phyloP scores from a whole-genome alignment of 768 basidiomycete genomes.

The Trametes meyenii region DNA sequence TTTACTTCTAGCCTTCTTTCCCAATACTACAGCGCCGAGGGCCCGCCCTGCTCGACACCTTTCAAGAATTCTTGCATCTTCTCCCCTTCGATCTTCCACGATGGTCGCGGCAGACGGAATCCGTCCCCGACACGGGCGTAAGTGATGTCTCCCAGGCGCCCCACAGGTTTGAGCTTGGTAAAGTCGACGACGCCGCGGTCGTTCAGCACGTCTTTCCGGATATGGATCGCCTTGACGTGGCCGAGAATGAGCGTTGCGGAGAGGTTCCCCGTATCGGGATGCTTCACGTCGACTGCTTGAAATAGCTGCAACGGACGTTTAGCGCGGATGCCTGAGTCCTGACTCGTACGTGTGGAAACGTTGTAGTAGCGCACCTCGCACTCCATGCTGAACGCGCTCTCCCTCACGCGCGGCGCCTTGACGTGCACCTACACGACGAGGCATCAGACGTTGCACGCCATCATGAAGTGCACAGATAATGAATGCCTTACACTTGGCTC shows the following conservation, averaged over 20 bases:
- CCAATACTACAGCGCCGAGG: slow-evolving; percentile 2
- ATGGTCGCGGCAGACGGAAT: slow-evolving; percentile 27
- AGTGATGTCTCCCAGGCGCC: slow-evolving; percentile 43
- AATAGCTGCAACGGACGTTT: slow-evolving; percentile 32
- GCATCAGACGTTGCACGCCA: background rate
- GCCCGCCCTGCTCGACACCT: background rate
- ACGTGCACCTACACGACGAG: slow-evolving; percentile 36
- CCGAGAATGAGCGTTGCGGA: slow-evolving; percentile 42
- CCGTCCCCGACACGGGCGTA: slow-evolving; percentile 35
- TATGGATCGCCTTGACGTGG: slow-evolving; percentile 43
- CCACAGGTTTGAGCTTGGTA: slow-evolving; percentile 39
- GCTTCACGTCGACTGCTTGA: slow-evolving; percentile 38
- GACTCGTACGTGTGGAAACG: background rate
- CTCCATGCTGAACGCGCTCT: slow-evolving; percentile 53
- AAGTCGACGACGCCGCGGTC: slow-evolving; percentile 40
- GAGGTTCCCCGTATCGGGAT: slow-evolving; percentile 32
- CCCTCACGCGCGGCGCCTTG: slow-evolving; percentile 44
- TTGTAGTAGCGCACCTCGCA: slow-evolving; percentile 38
- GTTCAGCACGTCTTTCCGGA: slow-evolving; percentile 44
- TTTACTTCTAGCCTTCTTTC: too few species aligned
- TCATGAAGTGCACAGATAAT: background rate
- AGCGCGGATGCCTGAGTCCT: background rate
- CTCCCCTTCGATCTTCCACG: slow-evolving; percentile 28
- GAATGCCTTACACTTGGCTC: slow-evolving; percentile 36
- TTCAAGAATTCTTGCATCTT: slow-evolving; percentile 18